Evolutionary conservation across 257 asterid species (phyloP).

Genomic region (Anisodus tanguticus): DNA sequence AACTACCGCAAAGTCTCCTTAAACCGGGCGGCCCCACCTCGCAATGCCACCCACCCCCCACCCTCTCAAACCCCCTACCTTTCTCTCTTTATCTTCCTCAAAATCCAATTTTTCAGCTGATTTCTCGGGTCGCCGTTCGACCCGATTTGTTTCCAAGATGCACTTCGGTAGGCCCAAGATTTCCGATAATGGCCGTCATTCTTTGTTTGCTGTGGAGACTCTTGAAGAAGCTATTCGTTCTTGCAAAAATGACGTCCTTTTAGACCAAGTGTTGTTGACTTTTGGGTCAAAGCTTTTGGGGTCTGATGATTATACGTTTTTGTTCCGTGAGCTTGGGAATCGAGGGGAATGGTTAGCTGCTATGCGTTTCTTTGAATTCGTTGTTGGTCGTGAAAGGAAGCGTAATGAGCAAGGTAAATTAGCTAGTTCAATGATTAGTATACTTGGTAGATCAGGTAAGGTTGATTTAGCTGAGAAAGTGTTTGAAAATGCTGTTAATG

Average conservation of each 20-base stretch:
- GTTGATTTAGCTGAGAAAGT: constrained; percentile 77
- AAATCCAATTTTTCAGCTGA: constrained; percentile 52
- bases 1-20: constrained; percentile 56
- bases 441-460: constrained; percentile 87
- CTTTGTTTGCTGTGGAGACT: constrained; percentile 71
- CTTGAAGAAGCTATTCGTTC: constrained; percentile 50
- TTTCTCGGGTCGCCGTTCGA: constrained; percentile 84
- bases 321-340: constrained; percentile 86
- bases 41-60: constrained; percentile 42
- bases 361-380: constrained; percentile 75
- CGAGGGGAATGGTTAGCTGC: constrained; percentile 78
- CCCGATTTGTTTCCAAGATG: constrained; percentile 86
- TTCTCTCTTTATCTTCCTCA: constrained; percentile 51
- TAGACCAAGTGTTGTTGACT: constrained; percentile 49
- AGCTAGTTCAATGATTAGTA: constrained; percentile 88
- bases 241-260: constrained; percentile 39
- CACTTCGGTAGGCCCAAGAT: constrained; percentile 80
- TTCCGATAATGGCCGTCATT: constrained; percentile 63
- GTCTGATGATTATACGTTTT: constrained; percentile 70
- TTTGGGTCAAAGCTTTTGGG: constrained; percentile 66
- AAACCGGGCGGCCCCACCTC: constrained; percentile 44
- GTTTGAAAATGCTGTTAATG: constrained; percentile 60
- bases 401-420: constrained; percentile 76
- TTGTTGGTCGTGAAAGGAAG: constrained; percentile 56
- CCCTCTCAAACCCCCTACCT: constrained; percentile 38